These are phyloP conservation scores for Tuber brumale DNA, from an alignment of 495 filamentous ascomycete genomes.

Conservation along the genomic window DNA sequence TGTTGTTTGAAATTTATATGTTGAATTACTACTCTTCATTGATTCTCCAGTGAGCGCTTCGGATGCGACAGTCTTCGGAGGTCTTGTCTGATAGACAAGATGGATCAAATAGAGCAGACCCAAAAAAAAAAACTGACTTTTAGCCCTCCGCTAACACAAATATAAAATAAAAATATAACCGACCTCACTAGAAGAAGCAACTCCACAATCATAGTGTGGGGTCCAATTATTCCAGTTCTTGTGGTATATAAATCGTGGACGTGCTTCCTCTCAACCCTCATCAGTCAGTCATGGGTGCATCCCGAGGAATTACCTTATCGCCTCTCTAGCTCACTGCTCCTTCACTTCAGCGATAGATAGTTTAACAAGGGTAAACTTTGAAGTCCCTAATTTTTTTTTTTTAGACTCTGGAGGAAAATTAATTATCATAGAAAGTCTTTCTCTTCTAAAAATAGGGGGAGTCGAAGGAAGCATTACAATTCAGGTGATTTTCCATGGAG, in stretches of 20 bases:
- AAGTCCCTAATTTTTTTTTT: neutral
- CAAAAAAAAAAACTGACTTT: neutral
- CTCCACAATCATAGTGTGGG: neutral
- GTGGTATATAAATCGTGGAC: neutral
- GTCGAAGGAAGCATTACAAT: neutral
- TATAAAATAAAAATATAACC: neutral
- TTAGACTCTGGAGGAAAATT: neutral
- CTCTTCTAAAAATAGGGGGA: neutral
- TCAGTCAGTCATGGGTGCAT: neutral
- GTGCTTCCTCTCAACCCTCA: neutral
- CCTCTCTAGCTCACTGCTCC: neutral
- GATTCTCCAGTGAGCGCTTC: neutral
- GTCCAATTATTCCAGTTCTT: neutral
- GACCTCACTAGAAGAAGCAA: neutral
- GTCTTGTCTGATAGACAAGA: neutral
- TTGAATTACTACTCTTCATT: neutral
- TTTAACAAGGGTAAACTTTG: neutral
- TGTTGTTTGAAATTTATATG: neutral
- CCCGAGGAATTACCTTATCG: neutral
- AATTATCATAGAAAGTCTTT: neutral
- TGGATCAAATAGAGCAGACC: neutral
- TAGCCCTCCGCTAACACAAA: neutral
- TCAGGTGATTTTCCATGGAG: neutral
- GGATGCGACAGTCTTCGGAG: neutral
- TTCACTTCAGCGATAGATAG: neutral